phyloP scores from a whole-genome alignment of 441 rosid species.

The Dalechampia spathulata region DNA sequence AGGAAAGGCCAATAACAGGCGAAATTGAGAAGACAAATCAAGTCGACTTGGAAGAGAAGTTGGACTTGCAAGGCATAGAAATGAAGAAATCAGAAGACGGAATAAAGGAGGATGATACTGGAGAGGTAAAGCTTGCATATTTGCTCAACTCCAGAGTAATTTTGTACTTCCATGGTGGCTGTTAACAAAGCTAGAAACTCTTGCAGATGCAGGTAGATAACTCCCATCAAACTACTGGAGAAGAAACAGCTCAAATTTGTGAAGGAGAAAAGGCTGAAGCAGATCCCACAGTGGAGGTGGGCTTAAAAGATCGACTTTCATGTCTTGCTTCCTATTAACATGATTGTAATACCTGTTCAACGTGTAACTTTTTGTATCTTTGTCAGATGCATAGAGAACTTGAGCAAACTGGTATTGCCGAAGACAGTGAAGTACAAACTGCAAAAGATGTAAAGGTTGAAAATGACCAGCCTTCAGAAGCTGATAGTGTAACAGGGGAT shows the following conservation, averaged over 20 bases:
- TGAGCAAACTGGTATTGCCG: slow-evolving; percentile 5
- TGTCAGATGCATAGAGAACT: too few species aligned
- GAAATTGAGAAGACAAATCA: slow-evolving; percentile 4
- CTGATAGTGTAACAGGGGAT: slow-evolving; percentile 10
- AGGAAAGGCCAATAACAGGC: slow-evolving; percentile 4
- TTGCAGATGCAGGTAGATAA: slow-evolving; percentile 19
- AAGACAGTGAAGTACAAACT: slow-evolving; percentile 8
- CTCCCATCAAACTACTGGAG: not conserved
- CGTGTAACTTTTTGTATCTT: too few species aligned
- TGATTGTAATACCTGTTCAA: too few species aligned
- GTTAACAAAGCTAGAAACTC: slow-evolving; percentile 1
- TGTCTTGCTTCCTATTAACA: too few species aligned
- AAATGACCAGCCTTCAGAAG: slow-evolving; percentile 5
- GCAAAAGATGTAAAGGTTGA: slow-evolving; percentile 2
- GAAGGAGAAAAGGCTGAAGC: too few species aligned
- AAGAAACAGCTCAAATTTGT: too few species aligned
- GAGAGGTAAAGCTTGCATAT: slow-evolving; percentile 3
- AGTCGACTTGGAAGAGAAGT: slow-evolving; percentile 4
- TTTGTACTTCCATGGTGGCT: too few species aligned
- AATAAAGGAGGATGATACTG: slow-evolving; percentile 1
- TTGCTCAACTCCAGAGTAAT: not conserved
- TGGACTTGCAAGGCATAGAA: slow-evolving; percentile 3
- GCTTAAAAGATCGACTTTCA: too few species aligned
- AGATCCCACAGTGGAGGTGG: slow-evolving; percentile 4
- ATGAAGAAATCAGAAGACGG: slow-evolving; percentile 8